These are phyloP conservation scores for Blastocladiella britannica DNA, from an alignment of 192 early-diverging fungal genomes.

Conservation along the genomic window DNA sequence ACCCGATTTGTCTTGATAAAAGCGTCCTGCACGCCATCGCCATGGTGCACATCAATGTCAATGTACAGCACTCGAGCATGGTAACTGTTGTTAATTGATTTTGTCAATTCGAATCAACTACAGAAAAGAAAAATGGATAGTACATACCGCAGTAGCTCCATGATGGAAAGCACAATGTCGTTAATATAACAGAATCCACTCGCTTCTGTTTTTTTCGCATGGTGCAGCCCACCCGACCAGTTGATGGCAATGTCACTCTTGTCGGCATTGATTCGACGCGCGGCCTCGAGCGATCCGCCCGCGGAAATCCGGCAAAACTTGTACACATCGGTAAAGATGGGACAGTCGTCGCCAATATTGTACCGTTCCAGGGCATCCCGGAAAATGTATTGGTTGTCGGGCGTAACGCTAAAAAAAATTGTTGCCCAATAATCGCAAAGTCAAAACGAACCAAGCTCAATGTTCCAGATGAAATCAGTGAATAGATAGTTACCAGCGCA, in stretches of 20 bases:
- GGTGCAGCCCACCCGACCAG: constrained; percentile 78
- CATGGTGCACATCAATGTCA: too few relatives aligned
- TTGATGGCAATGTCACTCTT: constrained; percentile 53
- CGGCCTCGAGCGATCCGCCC: constrained; percentile 66
- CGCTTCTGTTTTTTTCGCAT: constrained; percentile 65
- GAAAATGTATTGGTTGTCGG: constrained; percentile 32
- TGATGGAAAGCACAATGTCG: constrained; percentile 70
- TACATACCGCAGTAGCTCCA: constrained; percentile 39
- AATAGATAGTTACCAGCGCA: constrained; percentile 27
- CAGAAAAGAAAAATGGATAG: too few relatives aligned
- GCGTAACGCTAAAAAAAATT: constrained; percentile 39
- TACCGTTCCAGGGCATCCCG: constrained; percentile 42
- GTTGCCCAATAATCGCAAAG: too few relatives aligned
- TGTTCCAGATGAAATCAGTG: too few relatives aligned
- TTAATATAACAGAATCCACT: constrained; percentile 89
- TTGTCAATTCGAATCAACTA: too few relatives aligned
- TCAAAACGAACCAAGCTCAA: too few relatives aligned
- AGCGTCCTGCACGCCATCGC: too few relatives aligned
- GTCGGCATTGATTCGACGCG: constrained; percentile 34
- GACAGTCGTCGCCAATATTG: constrained; percentile 95
- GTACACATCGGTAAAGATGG: constrained; percentile 90
- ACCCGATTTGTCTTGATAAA: too few relatives aligned
- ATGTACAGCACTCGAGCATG: too few relatives aligned
- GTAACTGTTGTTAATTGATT: too few relatives aligned
- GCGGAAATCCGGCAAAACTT: constrained; percentile 85